These are phyloP conservation scores for Rubus parviflorus DNA, from an alignment of 306 rosid species.

Conservation along the genomic window DNA sequence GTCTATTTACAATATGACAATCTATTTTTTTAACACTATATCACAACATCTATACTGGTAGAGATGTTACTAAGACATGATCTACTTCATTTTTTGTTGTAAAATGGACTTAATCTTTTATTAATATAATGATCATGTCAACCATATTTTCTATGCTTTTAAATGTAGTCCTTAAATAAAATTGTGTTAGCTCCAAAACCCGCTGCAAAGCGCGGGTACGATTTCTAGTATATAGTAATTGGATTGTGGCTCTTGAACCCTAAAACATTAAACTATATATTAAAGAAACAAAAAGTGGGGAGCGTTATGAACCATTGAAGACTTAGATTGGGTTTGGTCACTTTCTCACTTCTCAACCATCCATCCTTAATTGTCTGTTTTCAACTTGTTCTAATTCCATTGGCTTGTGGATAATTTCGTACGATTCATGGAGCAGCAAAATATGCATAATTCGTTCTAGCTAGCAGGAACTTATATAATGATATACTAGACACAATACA, in stretches of 20 bases:
- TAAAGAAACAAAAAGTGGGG: neutral
- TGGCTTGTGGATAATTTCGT: neutral
- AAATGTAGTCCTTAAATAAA: too few species aligned
- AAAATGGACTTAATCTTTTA: too few species aligned
- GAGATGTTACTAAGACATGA: too few species aligned
- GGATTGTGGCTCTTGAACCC: neutral
- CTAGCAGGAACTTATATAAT: neutral
- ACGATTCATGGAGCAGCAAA: neutral
- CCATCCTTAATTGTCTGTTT: neutral
- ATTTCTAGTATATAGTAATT: neutral
- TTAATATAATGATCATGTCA: too few species aligned
- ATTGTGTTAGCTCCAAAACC: too few species aligned
- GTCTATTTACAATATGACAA: too few species aligned
- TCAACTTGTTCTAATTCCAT: neutral
- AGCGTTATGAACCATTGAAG: conserved; percentile 17
- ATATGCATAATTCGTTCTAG: neutral
- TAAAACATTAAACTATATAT: neutral
- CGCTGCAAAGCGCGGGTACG: too few species aligned
- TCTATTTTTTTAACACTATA: too few species aligned
- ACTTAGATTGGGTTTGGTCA: conserved; percentile 6
- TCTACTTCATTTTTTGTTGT: too few species aligned
- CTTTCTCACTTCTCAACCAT: neutral
- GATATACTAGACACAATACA: too few species aligned
- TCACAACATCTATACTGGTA: too few species aligned
- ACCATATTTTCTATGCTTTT: too few species aligned